phyloP scores from a whole-genome alignment of 176 grass and related monocot species.

The Chrysopogon serrulatus region DNA sequence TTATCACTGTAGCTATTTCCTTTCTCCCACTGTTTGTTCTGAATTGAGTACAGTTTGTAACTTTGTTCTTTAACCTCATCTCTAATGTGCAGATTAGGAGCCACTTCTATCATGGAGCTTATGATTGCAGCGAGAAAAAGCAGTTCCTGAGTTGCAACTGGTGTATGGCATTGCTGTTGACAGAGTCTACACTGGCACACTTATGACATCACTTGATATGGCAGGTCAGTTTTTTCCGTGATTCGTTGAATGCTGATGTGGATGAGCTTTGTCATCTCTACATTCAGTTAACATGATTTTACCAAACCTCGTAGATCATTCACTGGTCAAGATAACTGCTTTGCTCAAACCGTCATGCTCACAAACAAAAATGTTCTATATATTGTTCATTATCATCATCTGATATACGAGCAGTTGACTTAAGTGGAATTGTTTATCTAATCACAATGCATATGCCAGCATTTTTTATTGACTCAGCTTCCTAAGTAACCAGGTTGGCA shows the following conservation, averaged over 20 bases:
- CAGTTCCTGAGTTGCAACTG: conserved; percentile 79
- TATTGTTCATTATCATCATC: no score
- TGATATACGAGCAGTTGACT: no score
- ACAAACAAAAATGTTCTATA: background rate
- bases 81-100: conserved; percentile 62
- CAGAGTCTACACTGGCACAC: conserved; percentile 88
- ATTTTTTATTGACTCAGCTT: no score
- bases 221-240: conserved; percentile 52
- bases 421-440: no score
- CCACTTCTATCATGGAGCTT: no score
- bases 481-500: no score
- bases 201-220: conserved; percentile 99
- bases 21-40: background rate
- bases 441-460: no score
- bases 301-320: background rate
- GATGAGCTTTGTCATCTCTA: background rate
- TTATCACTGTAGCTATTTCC: background rate
- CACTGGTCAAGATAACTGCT: background rate
- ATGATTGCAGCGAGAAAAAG: conserved; percentile 97
- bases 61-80: conserved; percentile 7
- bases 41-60: background rate
- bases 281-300: background rate
- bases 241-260: background rate
- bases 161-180: conserved; percentile 96
- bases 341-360: no score